Base-by-base conservation (phyloP, 805 yeast species). In the Metschnikowia vanudenii region DNA sequence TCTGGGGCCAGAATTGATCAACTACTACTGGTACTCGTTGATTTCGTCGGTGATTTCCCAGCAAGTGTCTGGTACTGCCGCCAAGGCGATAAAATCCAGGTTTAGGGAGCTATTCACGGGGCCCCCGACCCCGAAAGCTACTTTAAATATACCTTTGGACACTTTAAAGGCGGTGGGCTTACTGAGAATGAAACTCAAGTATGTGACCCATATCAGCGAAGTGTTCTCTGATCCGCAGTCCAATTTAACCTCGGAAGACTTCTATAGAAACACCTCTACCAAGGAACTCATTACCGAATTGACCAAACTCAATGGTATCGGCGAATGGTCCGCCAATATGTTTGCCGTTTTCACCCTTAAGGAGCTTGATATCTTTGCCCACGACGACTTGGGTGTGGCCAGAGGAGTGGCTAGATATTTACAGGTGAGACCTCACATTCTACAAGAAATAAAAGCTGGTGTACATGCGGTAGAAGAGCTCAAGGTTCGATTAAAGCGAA, bases 321-420 rank as follows among this genome's bases (percentile, higher is more conserved):
- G 94, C 0, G 75, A 75, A 1, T 91, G 98, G 98, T 80, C 90
- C 4, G 91, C 94, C 0, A 85, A 85, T 45, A 91, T 91, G 96
- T 91, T 89, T 63, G 65, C 87, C 14, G 59, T 84, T 18, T 88
- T 88, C 59, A 85, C 86, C 1, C 66, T 90, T 37, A 75, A 75
- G 20, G 74, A 87, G 46, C 60, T 79, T 59, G 83, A 91, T 61
- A 79, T 88, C 0, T 88, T 88, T 62, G 84, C 94, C 4, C 68
- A 78, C 4, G 88, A 82, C 16, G 97, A 91, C 65, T 66, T 91
- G 39, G 97, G 97, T 1, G 78, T 91, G 2, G 89, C 91, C 28
- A 70, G 96, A 51, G 97, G 97, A 0, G 78, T 84, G 48, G 77
- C 88, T 0, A 62, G 73, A 24, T 91, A 88, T 63, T 61, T 87